Evolutionary conservation across 2,329 filamentous ascomycete genomes (phyloP), one percentile per base, ranked within the genome.

Genomic region (Aspergillus hiratsukae): DNA sequence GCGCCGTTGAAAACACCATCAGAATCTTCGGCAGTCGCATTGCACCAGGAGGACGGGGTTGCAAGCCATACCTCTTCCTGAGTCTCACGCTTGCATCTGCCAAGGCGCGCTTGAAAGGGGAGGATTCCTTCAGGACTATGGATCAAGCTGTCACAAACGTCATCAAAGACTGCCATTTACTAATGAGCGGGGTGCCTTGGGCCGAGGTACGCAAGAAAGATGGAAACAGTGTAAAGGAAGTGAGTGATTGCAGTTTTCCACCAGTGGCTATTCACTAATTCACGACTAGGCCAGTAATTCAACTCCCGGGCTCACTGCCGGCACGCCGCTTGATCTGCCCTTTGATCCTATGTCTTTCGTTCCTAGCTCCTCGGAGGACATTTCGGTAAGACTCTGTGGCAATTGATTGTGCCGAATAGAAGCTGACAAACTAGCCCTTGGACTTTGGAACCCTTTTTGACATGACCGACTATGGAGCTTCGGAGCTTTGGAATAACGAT

Each of bases 371-470:
- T 54, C 65, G 23, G 53, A 59, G 14, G 61, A 63, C 37, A 60
- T 69, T 50, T 64, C 66, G 7, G 68, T 70, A 63, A 63, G 67
- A 35, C 29, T 35, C 21, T 21, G 28, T 8, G 11, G 11, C 11
- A 23, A 5, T 6, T 21, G 14, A 45, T 35, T 19, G 19, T 27
- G 31, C 9, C 27, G 31, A 52, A 29, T 63, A 66, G 51, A 3
- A 8, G 49, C 49, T 51, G 25, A 53, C 31, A 11, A 10, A 8
- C 3, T 49, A 72, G 69, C 59, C 70, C 19, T 56, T 70, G 29
- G 70, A 71, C 49, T 58, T 72, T 46, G 67, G 64, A 3, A 68
- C 61, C n/a, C 64, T 70, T 54, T 66, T 71, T 46, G 69, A 71
- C 40, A 56, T 61, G 4, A 52, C 63, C 1, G 67, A 72, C 49